Base-by-base conservation (phyloP, 2,329 filamentous ascomycete genomes). In the Penicillium sp. region DNA sequence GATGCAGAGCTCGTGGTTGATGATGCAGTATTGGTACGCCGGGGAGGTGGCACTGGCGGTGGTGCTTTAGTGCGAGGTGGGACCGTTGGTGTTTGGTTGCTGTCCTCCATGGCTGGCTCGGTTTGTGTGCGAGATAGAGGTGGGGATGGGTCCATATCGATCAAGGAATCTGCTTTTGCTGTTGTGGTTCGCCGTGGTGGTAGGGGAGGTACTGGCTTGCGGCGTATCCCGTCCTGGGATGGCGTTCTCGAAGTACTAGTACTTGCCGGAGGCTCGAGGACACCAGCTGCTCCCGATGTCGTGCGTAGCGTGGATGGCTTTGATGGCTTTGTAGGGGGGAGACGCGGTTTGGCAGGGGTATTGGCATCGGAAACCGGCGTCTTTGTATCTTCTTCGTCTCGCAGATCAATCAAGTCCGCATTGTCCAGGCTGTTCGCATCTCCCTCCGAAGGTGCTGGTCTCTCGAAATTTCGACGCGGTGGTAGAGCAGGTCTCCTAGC, bases 281-380 rank as follows among this genome's bases (percentile, higher is more conserved):
- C 15, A 32, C 68, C 65, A 36, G 55, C 47, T 7, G 60, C 58
- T 3, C 51, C 68, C 9, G 68, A 62, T 13, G 66, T 62, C 12
- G 71, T 71, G n/a, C 72, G 70, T 32, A 77, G 58, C 30, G 69
- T 66, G 13, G 68, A 71, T 40, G 76, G 77, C 56, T 78, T 79
- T 10, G 68, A 69, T 23, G 77, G 77, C 54, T 74, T 74, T 3
- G 64, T 57, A n/a, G 75, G 77, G 13, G 72, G 70, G 24, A 56
- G 50, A 41, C 68, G 65, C 49, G 51, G 32, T 9, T 54, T 61
- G 8, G 57, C 20, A 21, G 54, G 54, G 15, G 61, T 57, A 12
- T 51, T 59, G 7, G 61, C 29, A n/a, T 56, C 47, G 5, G 52
- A n/a, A 12, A 49, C 37, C 7, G 40, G 30, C 4, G 54, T 43